Base-by-base conservation (phyloP, 2,329 filamentous ascomycete species). In the Nothomitra cinnamomea region DNA sequence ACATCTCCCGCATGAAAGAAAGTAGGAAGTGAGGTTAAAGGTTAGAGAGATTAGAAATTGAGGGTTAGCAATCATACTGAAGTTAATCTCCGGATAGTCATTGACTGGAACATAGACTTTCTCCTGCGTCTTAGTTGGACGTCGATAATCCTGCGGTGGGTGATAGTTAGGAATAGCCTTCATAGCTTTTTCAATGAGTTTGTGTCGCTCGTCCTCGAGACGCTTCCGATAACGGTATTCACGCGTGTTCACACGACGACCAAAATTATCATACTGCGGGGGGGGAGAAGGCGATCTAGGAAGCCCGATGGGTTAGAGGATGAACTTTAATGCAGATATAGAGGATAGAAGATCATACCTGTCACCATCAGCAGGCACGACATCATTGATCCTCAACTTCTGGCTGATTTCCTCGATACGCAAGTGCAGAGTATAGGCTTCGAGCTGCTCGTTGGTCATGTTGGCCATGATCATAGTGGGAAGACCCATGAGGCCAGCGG, bases 61-160 rank as follows among this genome's bases (percentile, higher is more conserved):
- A 88, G 87, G 88, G 87, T 95, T 95, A 95, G 89, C 83, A 89
- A 92, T 90, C 90, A 90, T 95, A 98, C 92, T 98, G 87, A 98
- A 98, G 84, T 98, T 98, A 83, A 98, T 96, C 72, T 98, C 92
- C 78, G 92, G 92, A 71, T 98, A 98, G 72, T 98, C 92, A 80
- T 98, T 98, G 75, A 98, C 92, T 69, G 92, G 92, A 70, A 98
- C 92, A 70, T 98, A 98, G 85, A 98, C 94, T 78, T 98, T 98
- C 78, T 98, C 92, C 73, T 98, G 92, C 67, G 92, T 98, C 85
- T 98, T 98, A 69, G 90, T 96, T 58, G 92, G 92, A 64, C 92
- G 87, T 69, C 92, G 87, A 71, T 98, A 98, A 70, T 98, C 92
- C 77, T 90, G 87, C 56, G 92, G 92, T 64, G 92, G 92, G 68